Conservation (phyloP, 345 rosid species). For the Schrenkiella parvula region DNA sequence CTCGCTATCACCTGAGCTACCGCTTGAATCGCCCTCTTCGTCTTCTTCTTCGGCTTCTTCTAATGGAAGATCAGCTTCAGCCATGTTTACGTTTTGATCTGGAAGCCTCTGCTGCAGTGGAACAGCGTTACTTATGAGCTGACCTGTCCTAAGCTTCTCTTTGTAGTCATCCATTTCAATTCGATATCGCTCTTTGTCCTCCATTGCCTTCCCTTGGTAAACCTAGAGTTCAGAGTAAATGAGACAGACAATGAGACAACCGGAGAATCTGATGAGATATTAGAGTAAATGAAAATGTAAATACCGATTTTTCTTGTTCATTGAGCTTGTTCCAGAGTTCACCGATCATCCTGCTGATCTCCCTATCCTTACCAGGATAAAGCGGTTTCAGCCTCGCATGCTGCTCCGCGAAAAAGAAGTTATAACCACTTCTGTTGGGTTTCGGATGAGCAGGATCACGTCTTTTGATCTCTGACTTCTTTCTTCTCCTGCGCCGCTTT, state of each 20-base stretch:
- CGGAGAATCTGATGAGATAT: neutral
- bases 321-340: constrained; percentile 81
- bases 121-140: constrained; percentile 57
- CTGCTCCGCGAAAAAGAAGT: constrained; percentile 96
- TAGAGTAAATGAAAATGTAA: neutral
- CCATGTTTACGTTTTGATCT: constrained; percentile 41
- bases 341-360: constrained; percentile 92
- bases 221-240: constrained; percentile 38
- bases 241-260: neutral
- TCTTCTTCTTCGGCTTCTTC: constrained; percentile 46
- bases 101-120: constrained; percentile 74
- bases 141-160: constrained; percentile 59
- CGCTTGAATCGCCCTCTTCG: constrained; percentile 49
- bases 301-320: constrained; percentile 62
- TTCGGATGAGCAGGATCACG: constrained; percentile 97
- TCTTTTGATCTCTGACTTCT: constrained; percentile 81
- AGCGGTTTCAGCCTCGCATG: constrained; percentile 88
- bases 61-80: constrained; percentile 41
- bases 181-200: constrained; percentile 88
- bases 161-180: constrained; percentile 80
- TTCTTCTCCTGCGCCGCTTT: constrained; percentile 79
- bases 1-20: constrained; percentile 50
- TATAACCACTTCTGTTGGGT: constrained; percentile 89
- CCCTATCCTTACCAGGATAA: constrained; percentile 92
- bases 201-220: constrained; percentile 73